phyloP scores from a whole-genome alignment of 78 protist species.

The Chrysochromulina tobinii region DNA sequence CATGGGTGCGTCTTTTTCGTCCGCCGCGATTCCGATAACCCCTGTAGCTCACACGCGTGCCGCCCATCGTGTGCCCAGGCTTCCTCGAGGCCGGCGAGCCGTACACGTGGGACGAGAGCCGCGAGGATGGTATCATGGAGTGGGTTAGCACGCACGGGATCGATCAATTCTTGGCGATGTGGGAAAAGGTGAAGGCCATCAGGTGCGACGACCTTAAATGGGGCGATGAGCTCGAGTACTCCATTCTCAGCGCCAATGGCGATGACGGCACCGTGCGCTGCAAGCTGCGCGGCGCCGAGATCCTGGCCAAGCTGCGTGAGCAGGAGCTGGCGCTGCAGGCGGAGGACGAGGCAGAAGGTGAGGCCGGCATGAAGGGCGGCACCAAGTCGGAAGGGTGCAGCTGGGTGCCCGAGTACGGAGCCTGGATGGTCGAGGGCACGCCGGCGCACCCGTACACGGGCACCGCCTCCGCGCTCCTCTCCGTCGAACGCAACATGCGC shows the following conservation, averaged over 20 bases:
- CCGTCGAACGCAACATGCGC: constrained; percentile 61
- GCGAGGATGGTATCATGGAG: neutral
- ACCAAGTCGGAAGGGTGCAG: neutral
- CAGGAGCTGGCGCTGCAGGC: neutral
- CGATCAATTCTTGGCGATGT: neutral
- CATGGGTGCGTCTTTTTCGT: too few species aligned
- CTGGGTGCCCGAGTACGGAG: constrained; percentile 35
- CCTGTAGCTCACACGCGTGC: too few species aligned
- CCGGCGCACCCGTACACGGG: constrained; percentile 85
- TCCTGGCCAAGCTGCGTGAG: neutral
- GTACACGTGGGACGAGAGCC: neutral
- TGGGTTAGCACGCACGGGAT: neutral
- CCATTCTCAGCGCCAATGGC: neutral
- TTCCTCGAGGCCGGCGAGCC: neutral
- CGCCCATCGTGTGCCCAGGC: neutral
- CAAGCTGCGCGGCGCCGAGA: constrained; percentile 9
- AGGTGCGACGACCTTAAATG: neutral
- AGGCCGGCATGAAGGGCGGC: neutral
- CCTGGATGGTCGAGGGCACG: constrained; percentile 65
- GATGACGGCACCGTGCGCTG: neutral
- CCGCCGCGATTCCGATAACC: too few species aligned
- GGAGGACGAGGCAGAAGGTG: too few species aligned
- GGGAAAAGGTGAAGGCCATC: neutral
- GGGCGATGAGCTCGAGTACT: constrained; percentile 25
- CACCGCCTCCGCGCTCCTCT: neutral